Evolutionary conservation across 805 yeast genomes (phyloP), one percentile per base, ranked within the genome.

Genomic region (Kodamaea lidongshanica): DNA sequence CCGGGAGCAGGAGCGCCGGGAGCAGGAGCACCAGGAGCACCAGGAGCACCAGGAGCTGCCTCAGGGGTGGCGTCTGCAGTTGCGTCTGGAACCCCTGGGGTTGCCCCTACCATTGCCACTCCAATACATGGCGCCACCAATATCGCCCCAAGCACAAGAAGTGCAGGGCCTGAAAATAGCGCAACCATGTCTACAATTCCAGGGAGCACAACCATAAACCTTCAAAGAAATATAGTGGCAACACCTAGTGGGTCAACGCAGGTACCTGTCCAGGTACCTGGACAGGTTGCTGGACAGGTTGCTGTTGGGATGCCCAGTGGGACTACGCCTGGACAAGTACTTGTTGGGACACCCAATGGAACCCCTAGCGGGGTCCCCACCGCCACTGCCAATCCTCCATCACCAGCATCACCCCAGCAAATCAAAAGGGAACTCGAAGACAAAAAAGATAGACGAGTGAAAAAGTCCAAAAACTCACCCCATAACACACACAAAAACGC

Each of bases 361-460:
- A n/a, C n/a, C n/a, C n/a, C n/a, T n/a, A n/a, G n/a, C n/a, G n/a
- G n/a, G n/a, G n/a, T n/a, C n/a, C n/a, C n/a, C 19, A 17, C 30
- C 28, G 27, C 12, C 15, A 16, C 32, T 16, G 16, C 16, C 10
- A 14, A 11, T 23, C 6, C 31, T 27, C 10, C 20, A 27, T 23
- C 12, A 6, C 21, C 29, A 16, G 9, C 10, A 7, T 15, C 20
- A n/a, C 23, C 15, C 9, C 23, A 17, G 14, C 29, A 17, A 27
- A 15, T 44, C 13, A 64, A 64, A 34, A 62, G 55, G 22, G 66
- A 60, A 17, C 52, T 64, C 34, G 69, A 64, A 3, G 65, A 59
- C 9, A 60, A 59, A 38, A 34, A 37, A n/a, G 65, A 61, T 27
- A 27, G 48, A 12, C 47, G 51, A 35, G 38, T 41, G n/a, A 25